Conservation (phyloP, 352 stramenopile species). For the Sclerospora graminicola region DNA sequence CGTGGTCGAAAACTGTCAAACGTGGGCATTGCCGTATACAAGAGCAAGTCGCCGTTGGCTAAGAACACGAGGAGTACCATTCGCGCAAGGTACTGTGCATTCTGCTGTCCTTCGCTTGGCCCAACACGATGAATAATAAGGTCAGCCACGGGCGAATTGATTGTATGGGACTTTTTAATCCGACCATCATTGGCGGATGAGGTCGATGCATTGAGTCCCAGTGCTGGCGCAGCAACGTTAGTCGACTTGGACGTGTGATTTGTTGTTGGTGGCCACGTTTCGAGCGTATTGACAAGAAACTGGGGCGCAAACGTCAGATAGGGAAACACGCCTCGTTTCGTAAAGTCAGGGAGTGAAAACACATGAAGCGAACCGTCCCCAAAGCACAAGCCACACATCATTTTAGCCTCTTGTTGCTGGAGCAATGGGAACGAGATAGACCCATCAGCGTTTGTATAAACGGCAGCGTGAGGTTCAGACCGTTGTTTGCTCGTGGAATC, state of each 20-base stretch:
- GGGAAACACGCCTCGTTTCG: conserved; percentile 67
- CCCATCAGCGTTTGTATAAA: conserved; percentile 19
- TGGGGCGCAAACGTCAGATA: conserved; percentile 78
- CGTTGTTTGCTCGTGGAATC: conserved; percentile 10
- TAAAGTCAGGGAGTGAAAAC: conserved; percentile 76
- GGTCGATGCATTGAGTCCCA: conserved; percentile 63
- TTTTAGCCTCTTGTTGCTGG: conserved; percentile 36
- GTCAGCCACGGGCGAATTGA: conserved; percentile 76
- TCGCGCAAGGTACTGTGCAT: conserved; percentile 57
- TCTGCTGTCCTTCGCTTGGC: conserved; percentile 58
- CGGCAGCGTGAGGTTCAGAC: neutral
- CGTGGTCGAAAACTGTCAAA: conserved; percentile 17
- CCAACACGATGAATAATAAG: conserved; percentile 75
- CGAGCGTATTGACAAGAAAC: conserved; percentile 64
- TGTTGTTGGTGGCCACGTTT: conserved; percentile 53
- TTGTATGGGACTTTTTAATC: conserved; percentile 73
- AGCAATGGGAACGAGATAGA: conserved; percentile 48
- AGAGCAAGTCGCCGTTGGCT: conserved; percentile 73
- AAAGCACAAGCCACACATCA: conserved; percentile 80
- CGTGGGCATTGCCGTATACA: conserved; percentile 60
- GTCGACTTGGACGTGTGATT: conserved; percentile 45
- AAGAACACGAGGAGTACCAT: conserved; percentile 83
- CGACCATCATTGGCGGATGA: conserved; percentile 61
- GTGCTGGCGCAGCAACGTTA: conserved; percentile 38
- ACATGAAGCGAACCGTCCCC: conserved; percentile 74